Evolutionary conservation across 768 basidiomycete species (phyloP), one percentile per base, ranked within the genome.

Genomic region (Asterophora lycoperdoides): DNA sequence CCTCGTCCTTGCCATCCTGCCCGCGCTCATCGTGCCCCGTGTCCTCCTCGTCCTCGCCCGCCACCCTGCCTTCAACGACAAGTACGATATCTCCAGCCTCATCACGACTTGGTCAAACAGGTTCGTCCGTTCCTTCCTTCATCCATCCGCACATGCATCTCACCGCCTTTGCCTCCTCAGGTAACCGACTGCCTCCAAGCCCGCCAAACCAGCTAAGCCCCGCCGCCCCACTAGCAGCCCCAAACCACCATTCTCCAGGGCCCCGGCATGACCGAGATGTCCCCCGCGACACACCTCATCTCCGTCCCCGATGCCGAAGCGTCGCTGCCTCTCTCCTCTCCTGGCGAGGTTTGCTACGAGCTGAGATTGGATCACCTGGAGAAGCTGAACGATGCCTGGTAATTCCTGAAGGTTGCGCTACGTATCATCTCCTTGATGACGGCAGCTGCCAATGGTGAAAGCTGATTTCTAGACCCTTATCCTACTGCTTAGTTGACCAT

Each of bases 251-350:
- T 85, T 23, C 56, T 68, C 11, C 84, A 87, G 65, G 86, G 84
- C 1, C 90, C 83, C 48, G 86, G 91, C 20, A 72, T 92, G 15
- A 92, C 89, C 1, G 91, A 93, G 66, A 91, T 89, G 1, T 86
- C 88, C 0, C 89, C 88, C 0, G 81, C 82, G 0, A 75, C 81
- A 0, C 80, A 83, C 53, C 53, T 86, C 2, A 70, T 87, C 7
- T 71, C 79, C 1, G 41, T 61, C 0, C 59, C 71, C 2, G 68
- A 78, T n/a, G 66, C 68, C 1, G n/a, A n/a, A n/a, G n/a, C n/a
- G n/a, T n/a, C n/a, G n/a, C n/a, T n/a, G n/a, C n/a, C n/a, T n/a
- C n/a, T n/a, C n/a, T n/a, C n/a, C n/a, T n/a, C n/a, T n/a, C n/a
- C n/a, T n/a, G n/a, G n/a, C n/a, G n/a, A n/a, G n/a, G n/a, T n/a